Evolutionary conservation across 345 rosid genomes (phyloP), one percentile per base, ranked within the genome.

Genomic region (Kernera saxatilis): DNA sequence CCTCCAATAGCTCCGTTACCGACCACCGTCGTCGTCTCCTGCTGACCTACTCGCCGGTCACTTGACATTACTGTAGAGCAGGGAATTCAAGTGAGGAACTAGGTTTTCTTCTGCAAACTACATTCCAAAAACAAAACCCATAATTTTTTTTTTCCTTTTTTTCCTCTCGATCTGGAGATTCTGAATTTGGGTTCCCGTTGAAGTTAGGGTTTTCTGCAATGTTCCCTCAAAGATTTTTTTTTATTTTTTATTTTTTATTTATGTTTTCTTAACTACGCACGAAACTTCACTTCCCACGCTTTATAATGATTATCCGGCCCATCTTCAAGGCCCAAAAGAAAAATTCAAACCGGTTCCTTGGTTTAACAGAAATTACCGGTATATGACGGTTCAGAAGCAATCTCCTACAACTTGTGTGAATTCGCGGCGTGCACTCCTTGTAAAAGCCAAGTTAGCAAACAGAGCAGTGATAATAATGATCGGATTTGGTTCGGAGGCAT

Each of bases 1-100:
- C 46, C 75, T 27, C 46, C 49, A 19, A 56, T 30, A 15, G 67
- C 71, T 58, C 84, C 89, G 74, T 86, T 82, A 29, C 80, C 78
- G 22, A 69, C 87, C 14, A 44, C 67, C 39, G 25, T 61, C 33
- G 58, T 64, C 23, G 59, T 67, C 64, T 74, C 74, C 21, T 69
- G 67, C 6, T 59, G 67, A 36, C 44, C 30, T 11, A 46, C 67
- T 54, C 57, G 69, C 66, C 43, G 73, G 21, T 55, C 74, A 69
- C 49, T 68, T 68, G 77, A 77, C 81, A 77, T 77, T 25, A 45
- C 32, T 59, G 10, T 52, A 18, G 22, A 22, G 2, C 1, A 37
- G 40, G 29, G 13, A 52, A 52, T 46, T 60, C 25, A 43, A 8
- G 5, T 40, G 53, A 52, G 41, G 48, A 35, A 32, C 25, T 57